Percentiles rank a stretch among this genome's conserved stretches.
phyloP scores from a whole-genome alignment of 805 yeast genomes.

The Vanderwaltozyma yarrowii region DNA sequence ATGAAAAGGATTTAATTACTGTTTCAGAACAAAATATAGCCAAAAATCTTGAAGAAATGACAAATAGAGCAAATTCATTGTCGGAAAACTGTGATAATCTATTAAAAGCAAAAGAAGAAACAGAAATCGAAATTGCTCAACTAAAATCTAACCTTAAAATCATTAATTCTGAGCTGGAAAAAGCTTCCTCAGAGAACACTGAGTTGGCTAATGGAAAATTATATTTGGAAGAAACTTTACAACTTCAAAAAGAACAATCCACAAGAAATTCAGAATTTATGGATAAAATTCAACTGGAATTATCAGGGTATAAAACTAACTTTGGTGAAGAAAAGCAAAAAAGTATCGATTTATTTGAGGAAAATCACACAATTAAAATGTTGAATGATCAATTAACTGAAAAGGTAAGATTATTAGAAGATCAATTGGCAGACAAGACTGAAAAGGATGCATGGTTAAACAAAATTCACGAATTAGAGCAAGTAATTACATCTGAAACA shows the following conservation, averaged over 20 bases:
- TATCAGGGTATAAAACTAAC: slow-evolving; percentile 24
- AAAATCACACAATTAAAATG: slow-evolving; percentile 52
- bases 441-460: slow-evolving; percentile 50
- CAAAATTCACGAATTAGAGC: slow-evolving; percentile 44
- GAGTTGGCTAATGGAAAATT: slow-evolving; percentile 13
- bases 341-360: slow-evolving; percentile 49
- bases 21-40: slow-evolving; percentile 38
- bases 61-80: slow-evolving; percentile 45
- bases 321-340: slow-evolving; percentile 40
- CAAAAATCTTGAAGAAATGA: slow-evolving; percentile 35
- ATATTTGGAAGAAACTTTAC: slow-evolving; percentile 23
- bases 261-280: slow-evolving; percentile 29
- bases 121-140: not conserved
- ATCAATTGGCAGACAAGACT: slow-evolving; percentile 37
- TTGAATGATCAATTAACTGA: slow-evolving; percentile 41
- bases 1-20: slow-evolving; percentile 34
- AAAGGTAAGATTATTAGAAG: slow-evolving; percentile 39
- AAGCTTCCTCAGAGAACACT: slow-evolving; percentile 14
- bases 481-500: slow-evolving; percentile 37
- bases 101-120: slow-evolving; percentile 39
- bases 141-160: slow-evolving; percentile 1
- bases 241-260: slow-evolving; percentile 24
- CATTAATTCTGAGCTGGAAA: slow-evolving; percentile 8
- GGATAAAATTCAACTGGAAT: slow-evolving; percentile 26
- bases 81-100: slow-evolving; percentile 52